Base-by-base conservation (phyloP, 768 basidiomycete genomes). In the Tulasnella sp. region DNA sequence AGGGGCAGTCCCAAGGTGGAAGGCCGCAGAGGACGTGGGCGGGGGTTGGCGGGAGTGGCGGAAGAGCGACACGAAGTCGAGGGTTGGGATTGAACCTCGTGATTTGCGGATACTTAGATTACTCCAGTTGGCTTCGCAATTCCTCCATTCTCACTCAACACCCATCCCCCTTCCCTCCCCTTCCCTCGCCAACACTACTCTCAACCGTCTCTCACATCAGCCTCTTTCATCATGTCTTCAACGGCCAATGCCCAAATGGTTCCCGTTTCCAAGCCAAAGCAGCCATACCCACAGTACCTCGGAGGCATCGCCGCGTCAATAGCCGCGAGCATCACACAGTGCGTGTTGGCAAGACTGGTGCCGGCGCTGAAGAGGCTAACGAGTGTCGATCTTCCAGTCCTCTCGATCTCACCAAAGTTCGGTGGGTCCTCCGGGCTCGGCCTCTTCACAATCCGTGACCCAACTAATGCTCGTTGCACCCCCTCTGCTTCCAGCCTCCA, bases 261-360 rank as follows among this genome's bases (percentile, higher is more conserved):
- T 28, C 72, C 80, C 37, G 46, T 41, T 34, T 58, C 50, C 72
- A 80, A 80, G 79, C 88, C 88, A 85, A 94, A 94, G 87, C 86
- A 91, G 85, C 93, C 93, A 22, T 93, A 96, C 86, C 94, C 94
- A 16, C 94, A 95, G 87, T 96, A 93, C 90, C 89, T 96, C 11
- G 94, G 94, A 85, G 94, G 94, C 84, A 86, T 95, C 46, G 94
- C 94, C 64, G 94, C 94, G 14, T 94, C 93, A 60, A 94, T 95
- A 80, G 94, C 94, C 18, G 94, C 94, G n/a, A 93, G 92, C 48
- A 92, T 95, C 80, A 96, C 94, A 1, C 94, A 96, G 93, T 94
- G 84, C 82, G 91, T 85, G 82, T 31, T 69, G 4, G 48, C 0
- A 46, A 54, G 24, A 24, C 24, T 7, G 8, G 54, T 54, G 11